These are phyloP conservation scores for Spizellomyces sp. DNA, from an alignment of 192 early-diverging fungal species.

Conservation along the genomic window DNA sequence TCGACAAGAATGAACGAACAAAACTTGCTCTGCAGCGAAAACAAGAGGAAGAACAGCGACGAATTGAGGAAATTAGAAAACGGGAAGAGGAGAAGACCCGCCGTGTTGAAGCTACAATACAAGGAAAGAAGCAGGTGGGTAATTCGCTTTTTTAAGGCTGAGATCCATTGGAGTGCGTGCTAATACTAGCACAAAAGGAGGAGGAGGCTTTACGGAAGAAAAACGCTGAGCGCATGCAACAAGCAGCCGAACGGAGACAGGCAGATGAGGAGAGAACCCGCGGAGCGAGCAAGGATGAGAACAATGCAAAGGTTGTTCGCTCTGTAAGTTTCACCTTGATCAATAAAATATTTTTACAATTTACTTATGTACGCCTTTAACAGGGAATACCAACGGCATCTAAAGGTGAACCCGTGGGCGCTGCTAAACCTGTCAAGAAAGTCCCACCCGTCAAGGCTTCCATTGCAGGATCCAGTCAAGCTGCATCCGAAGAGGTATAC, in stretches of 20 bases:
- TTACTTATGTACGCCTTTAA: too few relatives aligned
- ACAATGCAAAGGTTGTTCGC: too few relatives aligned
- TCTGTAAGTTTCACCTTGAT: too few relatives aligned
- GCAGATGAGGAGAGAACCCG: too few relatives aligned
- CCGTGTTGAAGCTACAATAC: neutral
- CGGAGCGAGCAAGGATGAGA: too few relatives aligned
- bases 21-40: neutral
- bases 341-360: too few relatives aligned
- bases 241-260: conserved; percentile 1
- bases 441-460: too few relatives aligned
- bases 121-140: conserved; percentile 2
- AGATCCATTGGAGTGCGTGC: neutral
- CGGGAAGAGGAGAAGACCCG: conserved; percentile 6
- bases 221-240: neutral
- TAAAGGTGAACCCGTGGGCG: too few relatives aligned
- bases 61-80: conserved; percentile 2
- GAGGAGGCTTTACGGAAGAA: neutral
- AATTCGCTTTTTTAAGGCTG: neutral
- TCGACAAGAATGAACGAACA: neutral
- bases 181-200: neutral
- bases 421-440: too few relatives aligned
- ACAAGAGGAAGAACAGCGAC: conserved; percentile 4
- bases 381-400: too few relatives aligned
- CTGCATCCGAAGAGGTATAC: too few relatives aligned
- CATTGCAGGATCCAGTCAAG: too few relatives aligned